Evolutionary conservation across 768 basidiomycete genomes (phyloP).

Genomic region (Psilocybe sp.): DNA sequence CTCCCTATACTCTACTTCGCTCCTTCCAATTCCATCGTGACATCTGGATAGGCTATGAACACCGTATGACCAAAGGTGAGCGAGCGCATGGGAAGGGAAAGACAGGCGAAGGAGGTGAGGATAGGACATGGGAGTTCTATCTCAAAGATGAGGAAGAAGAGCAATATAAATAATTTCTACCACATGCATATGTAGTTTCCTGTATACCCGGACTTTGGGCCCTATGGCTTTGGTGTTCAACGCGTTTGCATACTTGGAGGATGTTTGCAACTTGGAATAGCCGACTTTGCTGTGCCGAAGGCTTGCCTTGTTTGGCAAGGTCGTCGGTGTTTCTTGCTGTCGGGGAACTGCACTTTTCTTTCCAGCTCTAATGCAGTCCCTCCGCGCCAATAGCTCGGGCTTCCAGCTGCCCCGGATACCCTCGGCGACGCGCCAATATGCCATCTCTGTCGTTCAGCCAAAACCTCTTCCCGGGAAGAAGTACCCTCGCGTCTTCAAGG

Average conservation of each 20-base stretch:
- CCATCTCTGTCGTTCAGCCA: constrained; percentile 49
- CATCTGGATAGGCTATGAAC: constrained; percentile 83
- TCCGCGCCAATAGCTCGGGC: constrained; percentile 67
- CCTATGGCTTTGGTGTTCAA: too few relatives aligned
- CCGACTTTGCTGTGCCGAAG: neutral
- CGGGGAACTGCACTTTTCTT: constrained; percentile 17
- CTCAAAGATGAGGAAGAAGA: constrained; percentile 22
- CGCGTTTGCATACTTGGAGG: too few relatives aligned
- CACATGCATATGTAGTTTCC: neutral
- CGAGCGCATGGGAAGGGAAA: constrained; percentile 59
- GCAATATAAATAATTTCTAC: neutral
- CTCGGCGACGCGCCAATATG: constrained; percentile 64
- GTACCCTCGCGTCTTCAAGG: constrained; percentile 65
- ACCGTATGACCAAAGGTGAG: constrained; percentile 93
- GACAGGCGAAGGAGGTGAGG: constrained; percentile 73
- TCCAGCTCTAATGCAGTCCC: constrained; percentile 21
- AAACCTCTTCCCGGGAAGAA: constrained; percentile 50
- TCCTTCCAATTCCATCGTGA: constrained; percentile 77
- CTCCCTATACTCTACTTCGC: constrained; percentile 65
- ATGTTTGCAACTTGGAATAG: neutral
- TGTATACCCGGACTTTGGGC: too few relatives aligned
- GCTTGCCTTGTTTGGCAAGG: constrained; percentile 12
- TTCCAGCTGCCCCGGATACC: constrained; percentile 65
- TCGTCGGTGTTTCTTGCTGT: constrained; percentile 4
- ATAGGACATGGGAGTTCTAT: constrained; percentile 90